These are phyloP conservation scores for Cladophialophora carrionii DNA, from an alignment of 2,329 filamentous ascomycete species.

Conservation along the genomic window DNA sequence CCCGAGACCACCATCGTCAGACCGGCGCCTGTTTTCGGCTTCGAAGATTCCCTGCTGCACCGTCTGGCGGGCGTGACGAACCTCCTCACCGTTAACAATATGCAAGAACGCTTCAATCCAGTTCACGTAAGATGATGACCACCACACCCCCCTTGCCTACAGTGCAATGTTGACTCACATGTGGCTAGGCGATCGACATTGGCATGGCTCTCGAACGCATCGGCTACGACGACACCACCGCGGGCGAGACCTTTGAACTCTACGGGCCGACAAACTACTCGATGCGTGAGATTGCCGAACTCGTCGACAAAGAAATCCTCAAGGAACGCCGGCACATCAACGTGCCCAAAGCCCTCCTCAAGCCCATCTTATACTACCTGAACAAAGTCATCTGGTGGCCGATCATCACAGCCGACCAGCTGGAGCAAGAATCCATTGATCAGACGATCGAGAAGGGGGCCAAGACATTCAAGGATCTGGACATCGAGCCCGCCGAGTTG, in stretches of 20 bases:
- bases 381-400: slow-evolving; percentile 92
- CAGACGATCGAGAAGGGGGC: slow-evolving; percentile 86
- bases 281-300: slow-evolving; percentile 78
- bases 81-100: slow-evolving; percentile 86
- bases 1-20: slow-evolving; percentile 97
- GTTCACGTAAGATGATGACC: slow-evolving; percentile 68
- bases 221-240: slow-evolving; percentile 86
- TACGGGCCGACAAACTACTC: slow-evolving; percentile 93
- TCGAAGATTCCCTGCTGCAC: slow-evolving; percentile 88
- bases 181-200: slow-evolving; percentile 76
- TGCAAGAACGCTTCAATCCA: slow-evolving; percentile 87
- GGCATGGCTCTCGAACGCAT: slow-evolving; percentile 86
- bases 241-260: slow-evolving; percentile 88
- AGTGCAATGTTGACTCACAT: not conserved
- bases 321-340: slow-evolving; percentile 91
- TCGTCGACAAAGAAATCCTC: slow-evolving; percentile 91
- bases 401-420: slow-evolving; percentile 73
- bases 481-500: slow-evolving; percentile 85
- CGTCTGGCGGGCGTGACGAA: slow-evolving; percentile 80
- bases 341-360: slow-evolving; percentile 77
- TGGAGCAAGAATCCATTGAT: slow-evolving; percentile 91
- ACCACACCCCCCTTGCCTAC: not conserved
- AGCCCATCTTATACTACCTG: slow-evolving; percentile 72
- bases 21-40: slow-evolving; percentile 90
- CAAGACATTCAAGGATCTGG: slow-evolving; percentile 94